Percentiles rank a stretch among this genome's conserved stretches.
These are phyloP conservation scores for Fusarium luffae DNA, from an alignment of 2,329 filamentous ascomycete species.

Conservation along the genomic window DNA sequence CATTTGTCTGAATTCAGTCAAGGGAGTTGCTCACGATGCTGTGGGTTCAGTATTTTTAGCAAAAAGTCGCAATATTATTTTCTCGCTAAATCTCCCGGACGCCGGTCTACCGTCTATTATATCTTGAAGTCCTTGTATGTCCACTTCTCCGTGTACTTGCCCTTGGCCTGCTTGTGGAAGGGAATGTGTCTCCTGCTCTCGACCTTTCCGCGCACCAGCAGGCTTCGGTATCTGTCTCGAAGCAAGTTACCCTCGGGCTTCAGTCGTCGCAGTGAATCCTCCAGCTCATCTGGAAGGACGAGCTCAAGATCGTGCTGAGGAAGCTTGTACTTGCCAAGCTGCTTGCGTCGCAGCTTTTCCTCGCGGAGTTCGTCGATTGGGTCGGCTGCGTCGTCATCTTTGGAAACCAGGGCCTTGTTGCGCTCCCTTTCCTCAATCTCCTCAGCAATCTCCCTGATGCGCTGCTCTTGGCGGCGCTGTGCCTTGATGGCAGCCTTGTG, in stretches of 20 bases:
- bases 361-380: slow-evolving; percentile 69
- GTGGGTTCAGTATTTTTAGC: neutral
- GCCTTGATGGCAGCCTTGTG: slow-evolving; percentile 81
- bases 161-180: slow-evolving; percentile 85
- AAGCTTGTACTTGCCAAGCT: slow-evolving; percentile 77
- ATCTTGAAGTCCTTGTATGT: slow-evolving; percentile 88
- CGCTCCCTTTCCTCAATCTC: slow-evolving; percentile 70
- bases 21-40: neutral
- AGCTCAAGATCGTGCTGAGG: slow-evolving; percentile 85
- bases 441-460: slow-evolving; percentile 76
- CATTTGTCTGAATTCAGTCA: neutral
- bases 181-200: slow-evolving; percentile 83
- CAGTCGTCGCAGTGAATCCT: slow-evolving; percentile 82
- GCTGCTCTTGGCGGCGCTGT: slow-evolving; percentile 76
- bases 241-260: slow-evolving; percentile 97
- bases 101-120: slow-evolving; percentile 33
- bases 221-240: slow-evolving; percentile 88
- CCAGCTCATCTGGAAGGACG: slow-evolving; percentile 82
- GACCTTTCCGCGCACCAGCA: slow-evolving; percentile 89
- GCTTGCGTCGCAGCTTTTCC: slow-evolving; percentile 73
- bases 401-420: slow-evolving; percentile 56
- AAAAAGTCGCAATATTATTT: slow-evolving; percentile 34
- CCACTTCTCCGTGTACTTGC: slow-evolving; percentile 93
- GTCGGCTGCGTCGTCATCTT: slow-evolving; percentile 56
- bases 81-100: slow-evolving; percentile 34